Evolutionary conservation across 768 basidiomycete species (phyloP).

Genomic region (Panaeolus cyanescens): DNA sequence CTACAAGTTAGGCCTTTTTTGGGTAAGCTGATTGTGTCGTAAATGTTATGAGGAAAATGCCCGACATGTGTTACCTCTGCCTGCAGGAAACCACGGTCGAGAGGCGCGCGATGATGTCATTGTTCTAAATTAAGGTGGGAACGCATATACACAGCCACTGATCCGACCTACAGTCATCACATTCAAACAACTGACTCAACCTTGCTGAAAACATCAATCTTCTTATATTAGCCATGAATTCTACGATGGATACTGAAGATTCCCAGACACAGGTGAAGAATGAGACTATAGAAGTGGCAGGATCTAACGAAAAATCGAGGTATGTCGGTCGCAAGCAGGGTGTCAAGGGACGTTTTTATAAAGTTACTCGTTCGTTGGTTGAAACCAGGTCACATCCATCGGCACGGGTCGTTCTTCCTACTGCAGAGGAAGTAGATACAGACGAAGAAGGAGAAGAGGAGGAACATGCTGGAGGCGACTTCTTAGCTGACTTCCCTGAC

Average conservation of each 20-base stretch:
- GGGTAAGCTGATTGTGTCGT: no score
- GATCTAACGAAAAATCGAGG: neutral
- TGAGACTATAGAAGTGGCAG: neutral
- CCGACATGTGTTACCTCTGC: no score
- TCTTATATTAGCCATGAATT: neutral
- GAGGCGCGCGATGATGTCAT: constrained; percentile 1
- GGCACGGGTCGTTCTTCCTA: constrained; percentile 53
- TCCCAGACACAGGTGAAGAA: neutral
- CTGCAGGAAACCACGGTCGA: neutral
- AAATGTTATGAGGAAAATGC: no score
- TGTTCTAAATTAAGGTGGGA: neutral
- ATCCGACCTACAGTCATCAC: neutral
- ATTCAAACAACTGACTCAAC: no score
- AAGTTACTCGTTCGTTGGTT: neutral
- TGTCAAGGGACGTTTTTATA: neutral
- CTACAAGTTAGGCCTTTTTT: no score
- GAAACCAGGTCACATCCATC: constrained; percentile 7
- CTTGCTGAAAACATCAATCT: neutral
- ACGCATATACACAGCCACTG: neutral
- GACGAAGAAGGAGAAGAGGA: constrained; percentile 44
- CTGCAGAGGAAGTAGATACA: constrained; percentile 39
- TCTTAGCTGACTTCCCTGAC: constrained; percentile 78
- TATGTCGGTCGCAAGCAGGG: neutral
- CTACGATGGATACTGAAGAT: neutral
- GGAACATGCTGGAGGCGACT: constrained; percentile 61